Evolutionary conservation across 768 basidiomycete species (phyloP).

Genomic region (Gelatoporia subvermispora): DNA sequence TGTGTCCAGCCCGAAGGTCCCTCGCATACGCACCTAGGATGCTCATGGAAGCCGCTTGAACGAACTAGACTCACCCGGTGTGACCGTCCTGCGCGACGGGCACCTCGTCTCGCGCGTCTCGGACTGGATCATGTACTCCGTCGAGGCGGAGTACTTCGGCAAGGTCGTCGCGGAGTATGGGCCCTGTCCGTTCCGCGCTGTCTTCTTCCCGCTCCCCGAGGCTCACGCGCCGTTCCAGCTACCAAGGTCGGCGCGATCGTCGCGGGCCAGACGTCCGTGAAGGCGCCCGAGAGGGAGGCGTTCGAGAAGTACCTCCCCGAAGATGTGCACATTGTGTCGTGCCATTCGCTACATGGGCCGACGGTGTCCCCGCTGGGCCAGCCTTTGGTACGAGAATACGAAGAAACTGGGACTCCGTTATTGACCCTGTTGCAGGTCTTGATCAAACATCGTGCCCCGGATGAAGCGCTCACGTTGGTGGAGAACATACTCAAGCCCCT

Average conservation of each 20-base stretch:
- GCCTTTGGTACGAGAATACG: constrained; percentile 61
- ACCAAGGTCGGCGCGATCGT: constrained; percentile 92
- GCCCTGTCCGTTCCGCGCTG: constrained; percentile 52
- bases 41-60: not conserved
- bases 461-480: constrained; percentile 69
- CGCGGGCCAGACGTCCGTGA: constrained; percentile 94
- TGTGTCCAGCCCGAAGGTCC: constrained; percentile 23
- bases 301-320: constrained; percentile 84
- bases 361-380: constrained; percentile 84
- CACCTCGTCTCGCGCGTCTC: constrained; percentile 84
- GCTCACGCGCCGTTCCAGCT: constrained; percentile 38
- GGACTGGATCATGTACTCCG: constrained; percentile 93
- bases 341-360: constrained; percentile 94
- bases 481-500: constrained; percentile 80
- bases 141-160: constrained; percentile 86
- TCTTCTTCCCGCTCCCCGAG: constrained; percentile 3
- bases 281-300: constrained; percentile 86
- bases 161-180: constrained; percentile 84
- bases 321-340: constrained; percentile 86
- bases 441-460: constrained; percentile 78
- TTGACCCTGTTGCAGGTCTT: constrained; percentile 54
- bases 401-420: not conserved
- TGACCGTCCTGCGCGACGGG: constrained; percentile 72
- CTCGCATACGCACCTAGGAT: not conserved
- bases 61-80: constrained; percentile 46